A percentile compares a stretch with the other conserved stretches of the same genome.
Conservation (phyloP, 225 moss, liverwort and hornwort genomes). For the Straminergon stramineum region DNA sequence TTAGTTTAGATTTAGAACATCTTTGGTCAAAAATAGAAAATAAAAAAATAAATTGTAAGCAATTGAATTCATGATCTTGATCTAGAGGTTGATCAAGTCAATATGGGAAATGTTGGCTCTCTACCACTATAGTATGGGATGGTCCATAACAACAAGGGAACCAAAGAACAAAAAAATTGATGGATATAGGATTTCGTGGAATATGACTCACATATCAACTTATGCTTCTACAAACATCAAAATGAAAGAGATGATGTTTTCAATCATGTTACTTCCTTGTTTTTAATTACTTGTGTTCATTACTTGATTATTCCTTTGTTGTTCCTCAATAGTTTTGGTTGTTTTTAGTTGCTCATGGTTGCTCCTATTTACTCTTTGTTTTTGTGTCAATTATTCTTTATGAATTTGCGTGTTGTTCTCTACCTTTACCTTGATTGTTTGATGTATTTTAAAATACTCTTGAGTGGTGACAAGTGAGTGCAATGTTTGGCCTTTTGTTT, state of each 20-base stretch:
- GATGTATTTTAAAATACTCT: background rate
- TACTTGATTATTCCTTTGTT: background rate
- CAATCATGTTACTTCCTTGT: background rate
- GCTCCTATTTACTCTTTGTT: background rate
- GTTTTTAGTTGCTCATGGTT: fast-evolving
- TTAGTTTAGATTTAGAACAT: background rate
- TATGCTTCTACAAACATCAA: background rate
- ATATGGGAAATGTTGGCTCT: fast-evolving
- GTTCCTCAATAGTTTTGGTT: background rate
- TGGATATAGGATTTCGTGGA: fast-evolving
- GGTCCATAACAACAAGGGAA: background rate
- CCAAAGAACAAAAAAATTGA: background rate
- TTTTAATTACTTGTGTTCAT: background rate
- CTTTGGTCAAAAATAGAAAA: background rate
- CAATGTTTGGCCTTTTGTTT: background rate
- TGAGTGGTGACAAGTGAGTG: background rate
- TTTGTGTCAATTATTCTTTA: background rate
- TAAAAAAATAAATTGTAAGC: background rate
- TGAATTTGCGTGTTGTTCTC: background rate
- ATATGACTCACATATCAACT: too few species aligned
- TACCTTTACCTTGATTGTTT: background rate
- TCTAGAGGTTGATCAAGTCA: background rate
- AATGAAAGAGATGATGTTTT: background rate
- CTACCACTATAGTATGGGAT: background rate
- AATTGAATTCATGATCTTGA: background rate